phyloP scores from a whole-genome alignment of 495 filamentous ascomycete genomes.

The Aspergillus cavernicola region DNA sequence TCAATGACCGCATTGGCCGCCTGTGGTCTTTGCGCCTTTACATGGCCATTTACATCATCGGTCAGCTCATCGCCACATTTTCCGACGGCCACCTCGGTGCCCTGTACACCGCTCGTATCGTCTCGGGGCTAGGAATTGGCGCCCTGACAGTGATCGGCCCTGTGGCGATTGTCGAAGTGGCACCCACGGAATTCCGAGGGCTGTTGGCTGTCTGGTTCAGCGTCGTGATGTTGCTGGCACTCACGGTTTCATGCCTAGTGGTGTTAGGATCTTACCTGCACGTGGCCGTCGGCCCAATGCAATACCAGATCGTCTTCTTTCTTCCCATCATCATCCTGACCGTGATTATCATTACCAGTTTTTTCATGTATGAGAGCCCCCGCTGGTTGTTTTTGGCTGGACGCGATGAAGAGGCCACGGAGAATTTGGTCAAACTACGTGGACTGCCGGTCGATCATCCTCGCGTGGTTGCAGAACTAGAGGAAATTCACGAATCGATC shows the following conservation, averaged over 20 bases:
- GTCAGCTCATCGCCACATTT: background rate
- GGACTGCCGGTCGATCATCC: slow-evolving; percentile 19
- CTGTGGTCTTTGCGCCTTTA: slow-evolving; percentile 1
- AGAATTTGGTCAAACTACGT: slow-evolving; percentile 25
- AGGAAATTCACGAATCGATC: slow-evolving; percentile 19
- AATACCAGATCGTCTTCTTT: slow-evolving; percentile 21
- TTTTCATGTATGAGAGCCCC: slow-evolving; percentile 34
- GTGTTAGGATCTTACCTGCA: slow-evolving; percentile 9
- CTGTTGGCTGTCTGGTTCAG: slow-evolving; percentile 18
- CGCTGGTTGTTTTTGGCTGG: slow-evolving; percentile 26
- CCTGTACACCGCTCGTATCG: slow-evolving; percentile 44
- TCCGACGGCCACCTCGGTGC: slow-evolving; percentile 22
- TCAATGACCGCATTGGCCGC: slow-evolving; percentile 10
- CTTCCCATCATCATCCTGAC: slow-evolving; percentile 12
- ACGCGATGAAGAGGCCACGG: slow-evolving; percentile 25
- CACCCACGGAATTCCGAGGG: slow-evolving; percentile 51
- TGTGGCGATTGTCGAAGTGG: slow-evolving; percentile 50
- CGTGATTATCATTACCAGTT: slow-evolving; percentile 13
- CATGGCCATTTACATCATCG: background rate
- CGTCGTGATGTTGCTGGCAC: slow-evolving; percentile 9
- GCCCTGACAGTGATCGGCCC: slow-evolving; percentile 50
- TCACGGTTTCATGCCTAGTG: background rate
- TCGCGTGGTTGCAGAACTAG: slow-evolving; percentile 23
- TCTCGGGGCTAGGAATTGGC: slow-evolving; percentile 53
- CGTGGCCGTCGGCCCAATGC: slow-evolving; percentile 10